phyloP scores from a whole-genome alignment of 345 rosid genomes.

The Moringa oleifera region DNA sequence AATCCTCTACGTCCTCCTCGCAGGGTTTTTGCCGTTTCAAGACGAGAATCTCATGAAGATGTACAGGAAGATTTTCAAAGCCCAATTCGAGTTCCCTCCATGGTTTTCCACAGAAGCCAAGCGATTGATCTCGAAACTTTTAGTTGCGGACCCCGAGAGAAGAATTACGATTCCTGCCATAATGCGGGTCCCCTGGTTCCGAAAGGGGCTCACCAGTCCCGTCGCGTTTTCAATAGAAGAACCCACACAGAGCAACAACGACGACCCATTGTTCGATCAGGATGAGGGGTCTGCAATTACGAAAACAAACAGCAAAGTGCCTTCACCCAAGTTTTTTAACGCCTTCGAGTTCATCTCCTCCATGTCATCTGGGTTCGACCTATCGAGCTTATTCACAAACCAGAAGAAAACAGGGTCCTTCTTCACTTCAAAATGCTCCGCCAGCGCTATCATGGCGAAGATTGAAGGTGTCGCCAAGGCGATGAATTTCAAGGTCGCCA shows the following conservation, averaged over 20 bases:
- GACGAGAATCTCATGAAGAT: slow-evolving; percentile 61
- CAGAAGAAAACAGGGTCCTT: slow-evolving; percentile 38
- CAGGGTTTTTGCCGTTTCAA: slow-evolving; percentile 69
- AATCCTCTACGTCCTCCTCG: slow-evolving; percentile 60
- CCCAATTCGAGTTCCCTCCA: slow-evolving; percentile 57
- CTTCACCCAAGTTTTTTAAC: slow-evolving; percentile 40
- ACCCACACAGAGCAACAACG: slow-evolving; percentile 1
- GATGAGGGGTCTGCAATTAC: too few relatives aligned
- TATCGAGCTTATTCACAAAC: slow-evolving; percentile 64
- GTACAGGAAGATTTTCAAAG: slow-evolving; percentile 56
- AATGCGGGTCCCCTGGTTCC: slow-evolving; percentile 65
- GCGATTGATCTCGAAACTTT: slow-evolving; percentile 49
- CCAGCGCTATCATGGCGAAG: slow-evolving; percentile 37
- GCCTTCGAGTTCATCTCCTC: slow-evolving; percentile 76
- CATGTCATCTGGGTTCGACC: slow-evolving; percentile 75
- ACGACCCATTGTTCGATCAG: slow-evolving; percentile 1
- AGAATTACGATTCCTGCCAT: slow-evolving; percentile 61
- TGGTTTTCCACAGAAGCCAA: slow-evolving; percentile 55
- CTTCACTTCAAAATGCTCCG: slow-evolving; percentile 57
- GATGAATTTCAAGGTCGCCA: slow-evolving; percentile 48
- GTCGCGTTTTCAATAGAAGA: slow-evolving; percentile 29
- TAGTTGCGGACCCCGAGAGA: slow-evolving; percentile 52
- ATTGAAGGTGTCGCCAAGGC: slow-evolving; percentile 45
- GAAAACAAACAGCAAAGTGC: neutral
- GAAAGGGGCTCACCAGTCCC: slow-evolving; percentile 42